Base-by-base conservation (phyloP, 176 grass and related monocot genomes). In the Eragrostis nindensis region DNA sequence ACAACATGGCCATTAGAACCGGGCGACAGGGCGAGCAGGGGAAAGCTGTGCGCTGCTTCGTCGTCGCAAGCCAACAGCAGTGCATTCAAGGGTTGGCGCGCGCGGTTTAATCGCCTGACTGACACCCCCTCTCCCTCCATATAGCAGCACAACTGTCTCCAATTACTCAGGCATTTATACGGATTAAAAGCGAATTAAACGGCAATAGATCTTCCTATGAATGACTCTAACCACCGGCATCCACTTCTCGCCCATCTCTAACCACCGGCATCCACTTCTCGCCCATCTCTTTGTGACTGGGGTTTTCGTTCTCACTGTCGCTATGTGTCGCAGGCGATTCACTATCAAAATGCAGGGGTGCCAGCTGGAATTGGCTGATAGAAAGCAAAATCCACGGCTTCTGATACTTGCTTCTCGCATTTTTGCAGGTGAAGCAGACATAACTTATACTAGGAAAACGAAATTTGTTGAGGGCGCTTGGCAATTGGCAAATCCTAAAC, bases 131-230 rank as follows among this genome's bases (percentile, higher is more conserved):
- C 65, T 29, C 81, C 21, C 43, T 22, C n/a, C 29, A 49, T 70
- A 25, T 77, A 75, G 42, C 85, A 85, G 73, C 61, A 55, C 88
- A 97, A 87, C 93, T 85, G 90, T 73, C 90, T 86, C 76, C 93
- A 90, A 93, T 96, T 93, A 97, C 93, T 97, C 70, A 50, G 45
- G 90, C 93, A 93, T 97, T 97, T 86, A 97, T 89, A 89, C 52
- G 90, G 89, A 52, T 97, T 97, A 92, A 92, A 87, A 83, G 88
- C 80, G 12, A 91, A 72, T 93, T 87, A 89, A 93, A 88, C 93
- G 75, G 68, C 84, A 94, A 86, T 88, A 88, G 88, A 70, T 47
- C 66, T 70, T 38, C 79, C 75, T 93, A 89, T 89, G 70, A 97
- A 97, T 97, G 93, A 76, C 59, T 82, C 85, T 89, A 91, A 90